phyloP scores from a whole-genome alignment of 441 rosid species.

The Syzygium syzygioides region DNA sequence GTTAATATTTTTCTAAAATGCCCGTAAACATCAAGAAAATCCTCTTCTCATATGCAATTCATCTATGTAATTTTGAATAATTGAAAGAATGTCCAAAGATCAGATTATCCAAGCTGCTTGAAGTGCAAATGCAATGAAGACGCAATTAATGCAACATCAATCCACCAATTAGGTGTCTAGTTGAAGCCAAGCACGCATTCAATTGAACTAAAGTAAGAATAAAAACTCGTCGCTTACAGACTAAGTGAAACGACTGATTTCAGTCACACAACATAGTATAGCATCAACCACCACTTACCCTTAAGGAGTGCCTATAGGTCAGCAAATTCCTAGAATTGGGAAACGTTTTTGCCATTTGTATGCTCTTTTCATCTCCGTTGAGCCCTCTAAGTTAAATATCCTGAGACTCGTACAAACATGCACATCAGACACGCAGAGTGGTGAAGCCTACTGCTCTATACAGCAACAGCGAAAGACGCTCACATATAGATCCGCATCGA shows the following conservation, averaged over 20 bases:
- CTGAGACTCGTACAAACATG: constrained; percentile 24
- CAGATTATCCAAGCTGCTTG: not conserved
- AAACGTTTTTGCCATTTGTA: constrained; percentile 51
- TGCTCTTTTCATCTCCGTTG: constrained; percentile 71
- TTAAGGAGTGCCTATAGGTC: constrained; percentile 66
- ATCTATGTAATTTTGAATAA: not conserved
- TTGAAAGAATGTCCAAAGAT: not conserved
- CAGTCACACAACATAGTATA: not conserved
- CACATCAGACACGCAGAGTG: not conserved
- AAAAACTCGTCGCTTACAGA: not conserved
- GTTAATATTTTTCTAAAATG: not conserved
- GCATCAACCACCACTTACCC: constrained; percentile 30
- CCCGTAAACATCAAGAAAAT: not conserved
- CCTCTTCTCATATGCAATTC: not conserved
- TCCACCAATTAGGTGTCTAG: not conserved
- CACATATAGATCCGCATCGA: constrained; percentile 62
- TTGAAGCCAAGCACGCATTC: not conserved
- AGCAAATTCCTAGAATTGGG: constrained; percentile 68
- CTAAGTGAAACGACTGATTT: not conserved
- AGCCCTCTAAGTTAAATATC: constrained; percentile 78
- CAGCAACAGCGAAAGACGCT: not conserved
- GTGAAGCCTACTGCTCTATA: constrained; percentile 3
- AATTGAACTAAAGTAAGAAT: not conserved
- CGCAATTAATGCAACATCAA: not conserved
- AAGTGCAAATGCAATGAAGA: not conserved